These are phyloP conservation scores for Sequoiadendron giganteum DNA, from an alignment of 75 land plant genomes.

Conservation along the genomic window DNA sequence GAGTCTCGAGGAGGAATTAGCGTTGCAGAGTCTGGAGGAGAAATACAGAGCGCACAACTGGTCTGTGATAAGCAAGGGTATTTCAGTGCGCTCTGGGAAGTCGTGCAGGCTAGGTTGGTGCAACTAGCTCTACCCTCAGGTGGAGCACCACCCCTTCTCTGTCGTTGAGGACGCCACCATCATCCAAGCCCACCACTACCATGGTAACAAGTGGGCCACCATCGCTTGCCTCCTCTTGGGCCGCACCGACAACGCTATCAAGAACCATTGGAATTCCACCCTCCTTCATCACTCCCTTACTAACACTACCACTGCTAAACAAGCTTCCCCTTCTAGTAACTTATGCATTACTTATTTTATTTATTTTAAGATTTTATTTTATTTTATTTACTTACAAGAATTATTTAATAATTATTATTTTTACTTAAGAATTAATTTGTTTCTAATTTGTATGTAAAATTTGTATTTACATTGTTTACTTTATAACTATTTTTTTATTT, in stretches of 20 bases:
- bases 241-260: constrained; percentile 65
- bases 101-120: constrained; percentile 55
- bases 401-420: too few relatives aligned
- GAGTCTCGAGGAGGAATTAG: constrained; percentile 61
- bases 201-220: constrained; percentile 59
- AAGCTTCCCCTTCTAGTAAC: too few relatives aligned
- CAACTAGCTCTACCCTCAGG: constrained; percentile 53
- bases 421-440: too few relatives aligned
- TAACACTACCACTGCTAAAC: too few relatives aligned
- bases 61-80: constrained; percentile 45
- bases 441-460: too few relatives aligned
- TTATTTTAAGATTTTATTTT: too few relatives aligned
- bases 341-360: too few relatives aligned
- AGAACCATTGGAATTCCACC: constrained; percentile 53
- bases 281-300: too few relatives aligned
- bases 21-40: constrained; percentile 40
- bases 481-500: too few relatives aligned
- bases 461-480: too few relatives aligned
- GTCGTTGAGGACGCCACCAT: constrained; percentile 35
- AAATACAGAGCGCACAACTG: constrained; percentile 57
- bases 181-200: constrained; percentile 22
- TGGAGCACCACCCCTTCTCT: constrained; percentile 45
- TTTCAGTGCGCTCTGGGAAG: constrained; percentile 47
- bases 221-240: constrained; percentile 52
- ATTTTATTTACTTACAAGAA: too few relatives aligned